A percentile compares a stretch with the other conserved stretches of the same genome.
Evolutionary conservation across 1,284 basidiomycete species (phyloP).

Genomic region (Fomitopsis palustris): DNA sequence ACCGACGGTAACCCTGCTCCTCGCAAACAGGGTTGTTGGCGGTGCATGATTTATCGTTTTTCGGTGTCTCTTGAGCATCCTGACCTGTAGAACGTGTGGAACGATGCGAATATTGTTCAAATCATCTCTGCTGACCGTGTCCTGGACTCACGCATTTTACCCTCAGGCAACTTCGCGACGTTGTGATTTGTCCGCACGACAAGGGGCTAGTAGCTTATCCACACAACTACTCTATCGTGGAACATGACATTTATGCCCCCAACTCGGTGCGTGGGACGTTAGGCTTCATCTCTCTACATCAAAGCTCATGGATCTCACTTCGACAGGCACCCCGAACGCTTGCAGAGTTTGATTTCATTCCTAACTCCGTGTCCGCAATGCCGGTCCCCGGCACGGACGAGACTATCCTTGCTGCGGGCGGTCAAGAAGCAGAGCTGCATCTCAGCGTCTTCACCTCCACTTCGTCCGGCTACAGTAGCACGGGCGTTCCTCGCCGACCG

Average conservation of each 20-base stretch:
- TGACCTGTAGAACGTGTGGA: too few relatives aligned
- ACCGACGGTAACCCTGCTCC: too few relatives aligned
- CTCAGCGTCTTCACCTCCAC: conserved; percentile 50
- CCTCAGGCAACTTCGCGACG: conserved; percentile 69
- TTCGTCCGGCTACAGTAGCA: conserved; percentile 15
- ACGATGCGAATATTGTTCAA: too few relatives aligned
- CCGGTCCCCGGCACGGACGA: conserved; percentile 48
- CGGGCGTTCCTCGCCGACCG: conserved; percentile 10
- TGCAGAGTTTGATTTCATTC: conserved; percentile 54
- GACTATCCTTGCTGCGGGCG: conserved; percentile 77
- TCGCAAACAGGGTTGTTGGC: too few relatives aligned
- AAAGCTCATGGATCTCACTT: conserved; percentile 1
- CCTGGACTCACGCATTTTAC: background rate
- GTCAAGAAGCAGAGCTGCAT: conserved; percentile 78
- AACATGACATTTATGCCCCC: conserved; percentile 57
- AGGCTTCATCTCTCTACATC: background rate
- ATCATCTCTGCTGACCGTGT: too few relatives aligned
- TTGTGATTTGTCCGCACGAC: conserved; percentile 70
- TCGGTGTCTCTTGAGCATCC: too few relatives aligned
- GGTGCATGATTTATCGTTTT: too few relatives aligned
- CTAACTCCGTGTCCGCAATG: conserved; percentile 69
- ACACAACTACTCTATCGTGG: conserved; percentile 51
- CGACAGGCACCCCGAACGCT: conserved; percentile 47
- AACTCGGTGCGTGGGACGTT: conserved; percentile 41
- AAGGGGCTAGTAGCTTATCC: conserved; percentile 69